Evolutionary conservation across 2,329 filamentous ascomycete genomes (phyloP).

Genomic region (Fusarium nurragi): DNA sequence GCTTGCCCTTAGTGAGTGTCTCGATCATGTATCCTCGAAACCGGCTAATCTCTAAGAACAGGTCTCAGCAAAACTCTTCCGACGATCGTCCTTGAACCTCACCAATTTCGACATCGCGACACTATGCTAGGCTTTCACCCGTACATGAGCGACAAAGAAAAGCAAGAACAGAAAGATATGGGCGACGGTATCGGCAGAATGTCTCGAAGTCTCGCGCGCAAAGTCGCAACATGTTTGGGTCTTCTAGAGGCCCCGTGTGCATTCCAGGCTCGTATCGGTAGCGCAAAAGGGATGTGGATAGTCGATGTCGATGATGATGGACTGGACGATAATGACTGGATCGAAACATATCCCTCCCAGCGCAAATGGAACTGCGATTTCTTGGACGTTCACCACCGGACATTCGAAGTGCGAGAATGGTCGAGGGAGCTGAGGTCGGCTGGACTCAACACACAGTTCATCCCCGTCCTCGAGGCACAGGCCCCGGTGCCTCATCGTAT

Average conservation of each 20-base stretch:
- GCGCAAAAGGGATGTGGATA: constrained; percentile 81
- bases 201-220: constrained; percentile 66
- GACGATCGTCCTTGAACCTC: constrained; percentile 55
- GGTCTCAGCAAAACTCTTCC: constrained; percentile 63
- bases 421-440: constrained; percentile 53
- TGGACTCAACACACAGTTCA: constrained; percentile 72
- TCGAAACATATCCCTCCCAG: constrained; percentile 73
- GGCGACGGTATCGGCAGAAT: constrained; percentile 74
- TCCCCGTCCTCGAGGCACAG: constrained; percentile 72
- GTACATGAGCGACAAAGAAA: constrained; percentile 70
- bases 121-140: constrained; percentile 36
- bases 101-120: constrained; percentile 54
- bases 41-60: constrained; percentile 38
- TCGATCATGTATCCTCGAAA: neutral
- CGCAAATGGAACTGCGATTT: constrained; percentile 70
- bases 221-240: constrained; percentile 61
- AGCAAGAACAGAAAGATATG: constrained; percentile 57
- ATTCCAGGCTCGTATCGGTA: constrained; percentile 75
- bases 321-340: constrained; percentile 64
- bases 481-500: constrained; percentile 58
- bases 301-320: constrained; percentile 60
- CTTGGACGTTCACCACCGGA: constrained; percentile 61
- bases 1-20: constrained; percentile 60
- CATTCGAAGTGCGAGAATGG: constrained; percentile 69
- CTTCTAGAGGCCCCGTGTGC: constrained; percentile 67